These are phyloP conservation scores for Leccinum uliginosum DNA, from an alignment of 768 basidiomycete genomes.

Conservation along the genomic window DNA sequence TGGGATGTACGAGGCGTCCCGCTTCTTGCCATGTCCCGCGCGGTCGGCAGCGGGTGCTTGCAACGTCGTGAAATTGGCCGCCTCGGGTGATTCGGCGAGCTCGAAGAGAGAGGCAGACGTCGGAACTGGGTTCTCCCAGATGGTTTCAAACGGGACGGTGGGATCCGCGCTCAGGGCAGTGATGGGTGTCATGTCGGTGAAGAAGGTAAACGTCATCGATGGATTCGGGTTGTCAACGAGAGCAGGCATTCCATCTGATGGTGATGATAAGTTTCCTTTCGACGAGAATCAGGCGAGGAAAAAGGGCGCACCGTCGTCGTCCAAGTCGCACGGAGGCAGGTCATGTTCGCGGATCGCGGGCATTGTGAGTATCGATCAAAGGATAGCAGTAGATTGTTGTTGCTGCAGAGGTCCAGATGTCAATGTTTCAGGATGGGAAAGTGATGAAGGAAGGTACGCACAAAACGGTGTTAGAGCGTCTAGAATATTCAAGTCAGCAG, in stretches of 20 bases:
- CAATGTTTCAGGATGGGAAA: slow-evolving; percentile 7
- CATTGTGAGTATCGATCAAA: slow-evolving; percentile 16
- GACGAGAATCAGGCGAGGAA: slow-evolving; percentile 3
- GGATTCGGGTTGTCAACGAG: slow-evolving; percentile 51
- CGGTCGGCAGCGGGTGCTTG: slow-evolving; percentile 32
- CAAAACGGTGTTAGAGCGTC: slow-evolving; percentile 28
- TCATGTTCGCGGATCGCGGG: slow-evolving; percentile 28
- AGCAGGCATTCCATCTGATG: slow-evolving; percentile 45
- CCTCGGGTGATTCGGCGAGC: slow-evolving; percentile 13
- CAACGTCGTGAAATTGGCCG: slow-evolving; percentile 14
- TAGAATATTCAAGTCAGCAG: slow-evolving; percentile 13
- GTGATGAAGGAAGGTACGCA: slow-evolving; percentile 11
- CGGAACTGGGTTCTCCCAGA: slow-evolving; percentile 25
- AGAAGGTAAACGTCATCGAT: slow-evolving; percentile 59
- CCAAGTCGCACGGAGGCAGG: slow-evolving; percentile 21
- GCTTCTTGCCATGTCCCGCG: slow-evolving; percentile 54
- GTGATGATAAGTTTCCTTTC: neutral
- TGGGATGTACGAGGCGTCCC: slow-evolving; percentile 72
- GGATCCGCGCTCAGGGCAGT: slow-evolving; percentile 40
- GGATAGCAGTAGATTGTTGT: neutral
- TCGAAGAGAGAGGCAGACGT: slow-evolving; percentile 16
- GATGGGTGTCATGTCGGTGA: slow-evolving; percentile 53
- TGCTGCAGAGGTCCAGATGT: slow-evolving; percentile 6
- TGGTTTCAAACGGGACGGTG: slow-evolving; percentile 30
- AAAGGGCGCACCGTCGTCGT: slow-evolving; percentile 34